phyloP scores from a whole-genome alignment of 257 asterid species.

The Lycium barbarum region DNA sequence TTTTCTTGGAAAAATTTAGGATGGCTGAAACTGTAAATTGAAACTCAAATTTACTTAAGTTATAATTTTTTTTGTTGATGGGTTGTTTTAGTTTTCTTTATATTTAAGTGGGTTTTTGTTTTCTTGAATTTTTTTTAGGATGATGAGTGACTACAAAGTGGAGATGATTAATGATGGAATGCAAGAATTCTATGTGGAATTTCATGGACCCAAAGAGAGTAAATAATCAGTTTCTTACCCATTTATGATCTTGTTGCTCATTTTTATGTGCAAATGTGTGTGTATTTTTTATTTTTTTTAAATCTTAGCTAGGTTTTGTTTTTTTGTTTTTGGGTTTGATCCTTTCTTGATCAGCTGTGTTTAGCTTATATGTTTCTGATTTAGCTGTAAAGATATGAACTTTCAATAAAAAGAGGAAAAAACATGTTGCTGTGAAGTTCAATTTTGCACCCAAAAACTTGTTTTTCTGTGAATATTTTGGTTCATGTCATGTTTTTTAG shows the following conservation, averaged over 20 bases:
- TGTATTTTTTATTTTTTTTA: not conserved
- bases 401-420: conserved; percentile 1
- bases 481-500: conserved; percentile 14
- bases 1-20: not conserved
- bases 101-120: not conserved
- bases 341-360: not conserved
- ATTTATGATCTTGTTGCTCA: not conserved
- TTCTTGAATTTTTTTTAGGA: conserved; percentile 50
- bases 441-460: conserved; percentile 25
- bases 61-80: conserved; percentile 4
- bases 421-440: conserved; percentile 21
- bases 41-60: conserved; percentile 27
- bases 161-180: conserved; percentile 90
- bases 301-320: conserved; percentile 29
- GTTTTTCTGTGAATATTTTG: conserved; percentile 24
- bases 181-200: conserved; percentile 83
- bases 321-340: conserved; percentile 25
- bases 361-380: conserved; percentile 6
- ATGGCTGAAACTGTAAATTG: conserved; percentile 69
- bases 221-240: conserved; percentile 33
- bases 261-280: conserved; percentile 22
- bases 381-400: conserved; percentile 31
- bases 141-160: conserved; percentile 95
- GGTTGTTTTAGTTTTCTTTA: not conserved
- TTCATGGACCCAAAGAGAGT: conserved; percentile 95